These are phyloP conservation scores for Penicillium coffeae DNA, from an alignment of 495 filamentous ascomycete species.

Conservation along the genomic window DNA sequence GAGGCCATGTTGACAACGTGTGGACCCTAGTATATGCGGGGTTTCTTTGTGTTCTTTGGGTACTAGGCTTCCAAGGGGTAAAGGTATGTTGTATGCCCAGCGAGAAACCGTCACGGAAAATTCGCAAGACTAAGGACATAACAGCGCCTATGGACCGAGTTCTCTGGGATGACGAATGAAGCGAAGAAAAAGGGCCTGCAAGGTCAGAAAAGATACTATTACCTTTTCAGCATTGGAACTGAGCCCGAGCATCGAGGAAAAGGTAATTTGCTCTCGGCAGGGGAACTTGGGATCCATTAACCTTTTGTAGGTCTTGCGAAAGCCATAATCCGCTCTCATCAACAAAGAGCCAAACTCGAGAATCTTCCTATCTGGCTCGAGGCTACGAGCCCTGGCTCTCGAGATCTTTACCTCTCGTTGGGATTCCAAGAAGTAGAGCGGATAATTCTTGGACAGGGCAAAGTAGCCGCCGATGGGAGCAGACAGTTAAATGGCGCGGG, in stretches of 20 bases:
- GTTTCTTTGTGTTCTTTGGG: slow-evolving; percentile 20
- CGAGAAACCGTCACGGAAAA: neutral
- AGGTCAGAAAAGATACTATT: slow-evolving; percentile 24
- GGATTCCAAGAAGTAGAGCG: slow-evolving; percentile 26
- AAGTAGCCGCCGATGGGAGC: slow-evolving; percentile 20
- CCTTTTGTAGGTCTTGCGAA: slow-evolving; percentile 21
- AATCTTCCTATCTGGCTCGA: slow-evolving; percentile 31
- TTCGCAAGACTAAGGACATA: neutral
- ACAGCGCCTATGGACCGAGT: slow-evolving; percentile 24
- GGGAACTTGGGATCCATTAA: neutral
- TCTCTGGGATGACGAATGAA: slow-evolving; percentile 25
- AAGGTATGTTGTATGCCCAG: slow-evolving; percentile 10
- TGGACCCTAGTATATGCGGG: slow-evolving; percentile 22
- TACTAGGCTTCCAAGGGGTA: slow-evolving; percentile 18
- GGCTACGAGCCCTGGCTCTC: slow-evolving; percentile 20
- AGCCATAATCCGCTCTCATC: slow-evolving; percentile 20
- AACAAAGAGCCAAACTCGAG: slow-evolving; percentile 13
- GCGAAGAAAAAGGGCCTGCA: slow-evolving; percentile 22
- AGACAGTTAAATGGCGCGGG: slow-evolving; percentile 20
- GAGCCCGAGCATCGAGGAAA: slow-evolving; percentile 25
- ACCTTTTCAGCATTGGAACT: slow-evolving; percentile 28
- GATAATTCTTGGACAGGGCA: slow-evolving; percentile 23
- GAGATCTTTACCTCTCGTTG: slow-evolving; percentile 22
- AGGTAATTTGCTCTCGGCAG: slow-evolving; percentile 8
- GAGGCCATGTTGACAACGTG: slow-evolving; percentile 14